A percentile compares a stretch with the other conserved stretches of the same genome.
phyloP scores from a whole-genome alignment of 208 protist genomes.

The Crithidia expoeki region DNA sequence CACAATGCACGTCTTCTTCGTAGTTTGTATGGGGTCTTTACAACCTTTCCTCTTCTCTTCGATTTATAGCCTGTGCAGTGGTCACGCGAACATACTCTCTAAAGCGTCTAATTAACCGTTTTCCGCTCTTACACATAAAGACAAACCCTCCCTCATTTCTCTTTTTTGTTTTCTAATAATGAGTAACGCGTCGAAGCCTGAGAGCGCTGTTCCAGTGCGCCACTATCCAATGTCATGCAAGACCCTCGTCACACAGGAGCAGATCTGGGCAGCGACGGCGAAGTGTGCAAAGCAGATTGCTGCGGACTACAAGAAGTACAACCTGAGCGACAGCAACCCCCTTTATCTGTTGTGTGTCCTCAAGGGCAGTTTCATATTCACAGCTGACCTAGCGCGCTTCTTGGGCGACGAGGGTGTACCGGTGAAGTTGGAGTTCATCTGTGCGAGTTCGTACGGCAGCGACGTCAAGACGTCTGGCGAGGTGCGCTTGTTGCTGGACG shows the following conservation, averaged over 20 bases:
- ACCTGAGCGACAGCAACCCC: conserved; percentile 55
- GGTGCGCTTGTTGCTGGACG: conserved; percentile 88
- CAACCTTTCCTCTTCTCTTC: too few species aligned
- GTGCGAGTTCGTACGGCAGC: conserved; percentile 71
- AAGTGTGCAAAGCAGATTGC: conserved; percentile 73
- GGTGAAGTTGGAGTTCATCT: conserved; percentile 87
- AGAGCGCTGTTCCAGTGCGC: conserved; percentile 21
- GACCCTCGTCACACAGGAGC: conserved; percentile 61
- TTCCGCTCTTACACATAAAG: not conserved
- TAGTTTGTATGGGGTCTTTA: too few species aligned
- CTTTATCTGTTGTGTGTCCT: conserved; percentile 85
- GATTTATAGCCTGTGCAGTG: too few species aligned
- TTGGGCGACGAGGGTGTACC: conserved; percentile 74
- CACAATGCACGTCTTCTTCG: too few species aligned
- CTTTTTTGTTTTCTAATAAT: not conserved
- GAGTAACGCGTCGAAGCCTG: conserved; percentile 7
- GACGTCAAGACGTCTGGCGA: conserved; percentile 62
- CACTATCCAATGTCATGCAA: conserved; percentile 63
- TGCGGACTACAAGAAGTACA: conserved; percentile 59
- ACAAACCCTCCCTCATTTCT: not conserved
- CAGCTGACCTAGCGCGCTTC: conserved; percentile 72
- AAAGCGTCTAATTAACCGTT: not conserved
- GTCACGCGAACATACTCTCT: too few species aligned
- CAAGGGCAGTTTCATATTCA: conserved; percentile 87
- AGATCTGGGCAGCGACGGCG: conserved; percentile 51